Evolutionary conservation across 2,329 filamentous ascomycete species (phyloP), one percentile per base, ranked within the genome.

Genomic region (Colletotrichum graminicola): DNA sequence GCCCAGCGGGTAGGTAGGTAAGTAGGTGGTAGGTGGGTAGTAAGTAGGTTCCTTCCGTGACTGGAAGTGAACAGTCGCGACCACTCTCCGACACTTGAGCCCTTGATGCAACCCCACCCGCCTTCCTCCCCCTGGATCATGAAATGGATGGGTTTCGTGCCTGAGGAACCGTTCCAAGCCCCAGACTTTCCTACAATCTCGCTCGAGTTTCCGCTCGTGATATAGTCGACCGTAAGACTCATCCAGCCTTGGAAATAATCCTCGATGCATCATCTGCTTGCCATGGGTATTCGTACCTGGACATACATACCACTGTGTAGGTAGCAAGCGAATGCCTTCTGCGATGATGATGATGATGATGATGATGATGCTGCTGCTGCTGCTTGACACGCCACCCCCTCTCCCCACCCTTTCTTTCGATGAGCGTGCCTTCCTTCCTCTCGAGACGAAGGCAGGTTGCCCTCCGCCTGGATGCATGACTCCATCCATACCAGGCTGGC

Each of bases 121-220:
- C 57, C 57, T 23, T 12, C 59, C n/a, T n/a, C 21, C 43, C 21
- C 21, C 34, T 11, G 34, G 34, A 36, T 36, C 34, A 36, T 10
- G 18, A n/a, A n/a, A 16, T 52, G 32, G 45, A 51, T 52, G 60
- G 26, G n/a, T 26, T 41, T 41, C 21, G 23, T 62, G 60, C 60
- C 45, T 62, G 21, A 51, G 61, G 61, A 54, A 32, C 36, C n/a
- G 2, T 10, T 8, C 23, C 26, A 41, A 26, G 61, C 32, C 32
- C 45, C 36, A 41, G 47, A 52, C 34, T 43, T 63, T 36, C 49
- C 61, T 54, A 32, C 61, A 63, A 63, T 63, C 12, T 55, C 49
- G 47, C 49, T 45, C 36, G 8, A 55, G 49, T 54, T 54, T 34
- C 61, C 61, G 21, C 54, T 63, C 61, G 61, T 63, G 49, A 54